A percentile compares a stretch with the other conserved stretches of the same genome.
phyloP scores from a whole-genome alignment of 257 asterid genomes.

The Solanum medicagineum region DNA sequence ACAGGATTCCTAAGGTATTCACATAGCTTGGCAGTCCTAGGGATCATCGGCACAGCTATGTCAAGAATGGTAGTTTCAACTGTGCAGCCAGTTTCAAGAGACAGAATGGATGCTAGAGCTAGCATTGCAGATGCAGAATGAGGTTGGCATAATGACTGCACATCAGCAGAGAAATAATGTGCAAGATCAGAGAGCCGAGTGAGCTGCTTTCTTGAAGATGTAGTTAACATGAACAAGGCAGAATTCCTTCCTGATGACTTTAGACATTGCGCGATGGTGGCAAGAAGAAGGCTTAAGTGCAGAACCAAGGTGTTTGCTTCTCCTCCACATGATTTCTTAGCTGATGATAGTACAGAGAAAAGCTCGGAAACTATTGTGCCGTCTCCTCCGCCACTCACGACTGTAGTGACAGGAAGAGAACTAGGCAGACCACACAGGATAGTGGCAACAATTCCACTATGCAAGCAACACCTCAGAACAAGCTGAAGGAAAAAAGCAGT shows the following conservation, averaged over 20 bases:
- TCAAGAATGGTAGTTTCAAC: constrained; percentile 62
- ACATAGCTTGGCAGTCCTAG: constrained; percentile 87
- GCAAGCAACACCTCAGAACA: constrained; percentile 50
- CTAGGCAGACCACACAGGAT: constrained; percentile 85
- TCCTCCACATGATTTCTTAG: constrained; percentile 47
- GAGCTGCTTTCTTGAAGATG: constrained; percentile 77
- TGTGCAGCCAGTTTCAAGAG: constrained; percentile 64
- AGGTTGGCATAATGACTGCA: constrained; percentile 61
- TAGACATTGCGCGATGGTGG: constrained; percentile 64
- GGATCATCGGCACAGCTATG: constrained; percentile 86
- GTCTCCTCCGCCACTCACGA: constrained; percentile 95
- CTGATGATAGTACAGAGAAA: constrained; percentile 64
- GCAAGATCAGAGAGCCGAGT: constrained; percentile 79
- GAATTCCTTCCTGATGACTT: constrained; percentile 82
- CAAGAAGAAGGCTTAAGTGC: constrained; percentile 71
- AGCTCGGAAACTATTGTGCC: constrained; percentile 86
- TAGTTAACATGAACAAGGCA: constrained; percentile 75
- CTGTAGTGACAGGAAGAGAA: constrained; percentile 73
- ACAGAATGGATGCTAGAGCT: constrained; percentile 83
- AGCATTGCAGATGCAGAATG: constrained; percentile 88
- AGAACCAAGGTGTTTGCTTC: constrained; percentile 61
- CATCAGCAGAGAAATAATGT: constrained; percentile 73
- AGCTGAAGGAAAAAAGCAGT: constrained; percentile 14
- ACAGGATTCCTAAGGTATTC: constrained; percentile 65
- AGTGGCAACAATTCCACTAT: constrained; percentile 42